Evolutionary conservation across 176 grass and related monocot genomes (phyloP).

Genomic region (Carex scoparia): DNA sequence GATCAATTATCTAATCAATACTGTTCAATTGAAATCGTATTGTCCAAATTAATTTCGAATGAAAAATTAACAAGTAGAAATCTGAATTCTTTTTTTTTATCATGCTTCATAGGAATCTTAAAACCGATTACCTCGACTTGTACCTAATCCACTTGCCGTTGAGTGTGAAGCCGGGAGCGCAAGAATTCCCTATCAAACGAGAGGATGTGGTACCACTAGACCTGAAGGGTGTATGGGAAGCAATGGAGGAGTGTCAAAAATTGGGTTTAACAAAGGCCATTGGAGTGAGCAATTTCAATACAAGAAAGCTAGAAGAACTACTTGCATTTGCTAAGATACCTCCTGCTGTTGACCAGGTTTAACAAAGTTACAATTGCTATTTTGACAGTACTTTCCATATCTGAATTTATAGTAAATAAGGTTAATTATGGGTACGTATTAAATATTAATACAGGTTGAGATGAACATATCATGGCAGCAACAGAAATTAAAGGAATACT

Average conservation of each 20-base stretch:
- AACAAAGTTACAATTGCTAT: too few relatives aligned
- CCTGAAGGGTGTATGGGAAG: constrained; percentile 49
- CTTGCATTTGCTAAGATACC: constrained; percentile 29
- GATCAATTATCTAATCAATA: background rate
- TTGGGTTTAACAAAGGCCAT: constrained; percentile 48
- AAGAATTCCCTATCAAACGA: background rate
- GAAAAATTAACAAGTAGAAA: background rate
- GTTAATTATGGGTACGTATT: background rate
- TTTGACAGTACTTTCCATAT: too few relatives aligned
- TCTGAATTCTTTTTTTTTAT: background rate
- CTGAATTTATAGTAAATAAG: background rate
- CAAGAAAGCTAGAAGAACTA: constrained; percentile 33
- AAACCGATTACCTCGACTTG: constrained; percentile 61
- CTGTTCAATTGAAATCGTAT: background rate
- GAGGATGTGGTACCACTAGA: constrained; percentile 43
- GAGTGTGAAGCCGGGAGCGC: constrained; percentile 26
- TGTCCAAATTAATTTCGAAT: background rate
- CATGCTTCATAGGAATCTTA: constrained; percentile 25
- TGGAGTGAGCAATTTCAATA: constrained; percentile 77
- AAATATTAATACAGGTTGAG: constrained; percentile 18
- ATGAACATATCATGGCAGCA: constrained; percentile 35
- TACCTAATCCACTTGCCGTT: constrained; percentile 67
- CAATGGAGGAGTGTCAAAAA: constrained; percentile 62
- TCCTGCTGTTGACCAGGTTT: constrained; percentile 55
- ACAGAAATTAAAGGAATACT: constrained; percentile 26